phyloP scores from a whole-genome alignment of 805 yeast genomes.

The Saccharomycopsis amapae region DNA sequence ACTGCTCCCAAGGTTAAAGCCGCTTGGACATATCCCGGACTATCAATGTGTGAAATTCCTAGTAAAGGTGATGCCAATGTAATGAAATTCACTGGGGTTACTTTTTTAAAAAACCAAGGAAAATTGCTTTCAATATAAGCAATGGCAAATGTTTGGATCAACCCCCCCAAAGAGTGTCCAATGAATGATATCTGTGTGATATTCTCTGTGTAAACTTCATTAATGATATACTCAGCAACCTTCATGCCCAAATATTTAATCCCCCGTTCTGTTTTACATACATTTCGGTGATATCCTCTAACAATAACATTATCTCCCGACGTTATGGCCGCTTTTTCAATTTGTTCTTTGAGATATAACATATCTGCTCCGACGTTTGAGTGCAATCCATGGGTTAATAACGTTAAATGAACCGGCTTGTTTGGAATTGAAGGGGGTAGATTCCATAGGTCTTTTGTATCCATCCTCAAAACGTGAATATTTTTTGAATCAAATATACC shows the following conservation, averaged over 20 bases:
- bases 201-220: constrained; percentile 38
- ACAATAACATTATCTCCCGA: constrained; percentile 48
- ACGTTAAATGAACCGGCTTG: constrained; percentile 55
- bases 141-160: constrained; percentile 69
- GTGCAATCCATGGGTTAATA: constrained; percentile 72
- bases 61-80: constrained; percentile 69
- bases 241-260: constrained; percentile 65
- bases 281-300: constrained; percentile 62
- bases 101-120: constrained; percentile 58
- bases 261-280: constrained; percentile 75
- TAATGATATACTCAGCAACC: constrained; percentile 57
- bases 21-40: constrained; percentile 65
- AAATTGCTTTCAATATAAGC: constrained; percentile 62
- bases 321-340: constrained; percentile 32
- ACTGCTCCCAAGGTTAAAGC: constrained; percentile 67
- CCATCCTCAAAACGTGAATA: constrained; percentile 43
- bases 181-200: constrained; percentile 58
- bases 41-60: constrained; percentile 67
- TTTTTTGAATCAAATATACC: constrained; percentile 6
- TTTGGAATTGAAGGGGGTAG: constrained; percentile 38
- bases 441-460: constrained; percentile 68
- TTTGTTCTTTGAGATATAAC: constrained; percentile 61
- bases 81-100: constrained; percentile 61
- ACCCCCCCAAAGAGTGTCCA: constrained; percentile 77
- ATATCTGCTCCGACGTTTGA: constrained; percentile 72